phyloP scores from a whole-genome alignment of 495 filamentous ascomycete genomes.

The Penicillium subrubescens region DNA sequence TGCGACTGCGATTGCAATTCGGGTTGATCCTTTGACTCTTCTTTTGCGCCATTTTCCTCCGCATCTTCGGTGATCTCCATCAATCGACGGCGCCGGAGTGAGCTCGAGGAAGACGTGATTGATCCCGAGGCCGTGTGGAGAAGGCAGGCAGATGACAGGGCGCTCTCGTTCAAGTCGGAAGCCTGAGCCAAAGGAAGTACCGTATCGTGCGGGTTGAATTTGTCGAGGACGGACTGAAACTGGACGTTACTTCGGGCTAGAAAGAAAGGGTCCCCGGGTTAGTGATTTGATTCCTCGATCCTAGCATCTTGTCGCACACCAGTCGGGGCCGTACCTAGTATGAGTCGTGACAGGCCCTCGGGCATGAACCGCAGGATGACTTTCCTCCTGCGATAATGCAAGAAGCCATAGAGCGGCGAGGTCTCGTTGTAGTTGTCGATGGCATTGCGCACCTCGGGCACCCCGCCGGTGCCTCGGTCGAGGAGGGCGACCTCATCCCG shows the following conservation, averaged over 20 bases:
- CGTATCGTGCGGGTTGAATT: slow-evolving; percentile 85
- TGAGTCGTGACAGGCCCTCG: slow-evolving; percentile 81
- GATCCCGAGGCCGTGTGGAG: slow-evolving; percentile 88
- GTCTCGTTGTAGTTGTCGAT: slow-evolving; percentile 78
- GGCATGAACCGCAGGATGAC: slow-evolving; percentile 91
- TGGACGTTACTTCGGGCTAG: slow-evolving; percentile 92
- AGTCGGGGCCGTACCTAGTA: slow-evolving; percentile 71
- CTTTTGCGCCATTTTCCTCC: slow-evolving; percentile 64
- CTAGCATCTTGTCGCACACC: not conserved
- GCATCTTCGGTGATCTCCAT: slow-evolving; percentile 88
- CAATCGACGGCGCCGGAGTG: slow-evolving; percentile 70
- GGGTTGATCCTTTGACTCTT: slow-evolving; percentile 37
- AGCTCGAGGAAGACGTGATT: slow-evolving; percentile 82
- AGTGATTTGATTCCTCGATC: not conserved
- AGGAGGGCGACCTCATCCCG: slow-evolving; percentile 87
- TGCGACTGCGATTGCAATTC: not conserved
- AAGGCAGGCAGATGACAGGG: slow-evolving; percentile 84
- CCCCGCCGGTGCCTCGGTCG: slow-evolving; percentile 76
- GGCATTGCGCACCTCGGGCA: slow-evolving; percentile 76
- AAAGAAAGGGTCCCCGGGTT: not conserved
- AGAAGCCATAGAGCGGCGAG: slow-evolving; percentile 88
- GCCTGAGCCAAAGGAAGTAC: slow-evolving; percentile 70
- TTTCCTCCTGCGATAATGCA: slow-evolving; percentile 87
- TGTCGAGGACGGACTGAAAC: slow-evolving; percentile 82
- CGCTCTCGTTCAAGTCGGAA: slow-evolving; percentile 82